phyloP scores from a whole-genome alignment of 495 filamentous ascomycete genomes.

The Oleoguttula mirabilis region DNA sequence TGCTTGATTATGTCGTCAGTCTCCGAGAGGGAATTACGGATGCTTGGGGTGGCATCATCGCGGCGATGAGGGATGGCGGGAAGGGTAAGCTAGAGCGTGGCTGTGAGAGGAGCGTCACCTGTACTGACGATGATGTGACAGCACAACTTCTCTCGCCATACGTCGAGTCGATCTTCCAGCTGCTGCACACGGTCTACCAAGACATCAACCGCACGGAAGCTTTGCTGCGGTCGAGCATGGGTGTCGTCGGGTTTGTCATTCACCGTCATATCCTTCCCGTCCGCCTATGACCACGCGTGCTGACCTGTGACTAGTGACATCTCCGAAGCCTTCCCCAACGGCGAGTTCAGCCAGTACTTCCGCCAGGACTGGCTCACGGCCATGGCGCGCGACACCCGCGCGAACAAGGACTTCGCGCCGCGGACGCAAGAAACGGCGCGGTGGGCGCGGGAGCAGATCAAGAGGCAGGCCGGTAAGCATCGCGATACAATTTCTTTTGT shows the following conservation, averaged over 20 bases:
- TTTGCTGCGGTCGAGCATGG: constrained; percentile 83
- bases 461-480: constrained; percentile 65
- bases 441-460: constrained; percentile 95
- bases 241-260: constrained; percentile 83
- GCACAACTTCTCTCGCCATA: constrained; percentile 61
- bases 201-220: constrained; percentile 83
- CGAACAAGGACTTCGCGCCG: constrained; percentile 66
- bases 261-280: constrained; percentile 7
- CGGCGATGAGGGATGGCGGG: constrained; percentile 72
- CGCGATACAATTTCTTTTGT: no score
- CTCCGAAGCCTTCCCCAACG: constrained; percentile 83
- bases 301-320: constrained; percentile 54
- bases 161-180: constrained; percentile 75
- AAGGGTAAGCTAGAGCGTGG: constrained; percentile 46
- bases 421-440: constrained; percentile 89
- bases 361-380: constrained; percentile 76
- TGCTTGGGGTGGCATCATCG: constrained; percentile 91
- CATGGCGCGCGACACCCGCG: constrained; percentile 76
- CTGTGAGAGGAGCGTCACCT: no score
- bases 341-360: constrained; percentile 72
- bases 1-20: constrained; percentile 89
- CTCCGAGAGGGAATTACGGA: constrained; percentile 97
- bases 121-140: constrained; percentile 24
- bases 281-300: not conserved
- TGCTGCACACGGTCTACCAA: constrained; percentile 67